phyloP scores from a whole-genome alignment of 495 filamentous ascomycete species.

The Ascodesmis nigricans region DNA sequence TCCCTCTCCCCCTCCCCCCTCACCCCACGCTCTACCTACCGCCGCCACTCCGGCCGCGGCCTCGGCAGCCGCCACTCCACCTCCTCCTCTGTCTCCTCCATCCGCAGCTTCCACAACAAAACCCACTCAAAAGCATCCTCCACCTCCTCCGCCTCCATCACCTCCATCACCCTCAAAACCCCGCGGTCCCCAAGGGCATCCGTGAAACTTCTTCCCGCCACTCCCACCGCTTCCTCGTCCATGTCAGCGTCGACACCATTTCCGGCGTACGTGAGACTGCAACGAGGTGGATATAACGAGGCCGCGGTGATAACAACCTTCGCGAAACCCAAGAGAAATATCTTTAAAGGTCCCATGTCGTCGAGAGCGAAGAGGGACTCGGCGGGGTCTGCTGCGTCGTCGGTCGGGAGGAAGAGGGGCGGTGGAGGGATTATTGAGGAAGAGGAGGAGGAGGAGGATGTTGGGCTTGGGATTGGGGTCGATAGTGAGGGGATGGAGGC shows the following conservation, averaged over 20 bases:
- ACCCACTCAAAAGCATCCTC: slow-evolving; percentile 86
- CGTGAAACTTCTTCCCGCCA: slow-evolving; percentile 83
- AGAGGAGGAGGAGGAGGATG: slow-evolving; percentile 56
- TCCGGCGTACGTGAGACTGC: slow-evolving; percentile 69
- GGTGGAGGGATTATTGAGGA: slow-evolving; percentile 64
- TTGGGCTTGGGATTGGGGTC: slow-evolving; percentile 29
- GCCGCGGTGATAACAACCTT: slow-evolving; percentile 35
- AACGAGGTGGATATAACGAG: slow-evolving; percentile 35
- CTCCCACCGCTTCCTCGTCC: slow-evolving; percentile 35
- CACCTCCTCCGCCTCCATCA: slow-evolving; percentile 56
- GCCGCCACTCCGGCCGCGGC: slow-evolving; percentile 46
- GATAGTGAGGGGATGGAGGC: slow-evolving; percentile 44
- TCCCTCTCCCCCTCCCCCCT: slow-evolving; percentile 78
- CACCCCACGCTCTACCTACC: slow-evolving; percentile 66
- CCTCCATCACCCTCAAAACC: slow-evolving; percentile 37
- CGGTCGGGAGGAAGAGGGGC: slow-evolving; percentile 33
- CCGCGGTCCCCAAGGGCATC: slow-evolving; percentile 65
- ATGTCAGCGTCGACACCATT: slow-evolving; percentile 34
- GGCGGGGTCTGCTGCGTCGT: slow-evolving; percentile 29
- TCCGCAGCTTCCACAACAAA: slow-evolving; percentile 81
- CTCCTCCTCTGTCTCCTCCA: slow-evolving; percentile 81
- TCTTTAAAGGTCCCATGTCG: slow-evolving; percentile 73
- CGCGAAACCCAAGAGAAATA: slow-evolving; percentile 66
- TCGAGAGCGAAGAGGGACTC: slow-evolving; percentile 23
- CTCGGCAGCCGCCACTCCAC: slow-evolving; percentile 87